Evolutionary conservation across 768 basidiomycete genomes (phyloP), one percentile per base, ranked within the genome.

Genomic region (Mycena metata): DNA sequence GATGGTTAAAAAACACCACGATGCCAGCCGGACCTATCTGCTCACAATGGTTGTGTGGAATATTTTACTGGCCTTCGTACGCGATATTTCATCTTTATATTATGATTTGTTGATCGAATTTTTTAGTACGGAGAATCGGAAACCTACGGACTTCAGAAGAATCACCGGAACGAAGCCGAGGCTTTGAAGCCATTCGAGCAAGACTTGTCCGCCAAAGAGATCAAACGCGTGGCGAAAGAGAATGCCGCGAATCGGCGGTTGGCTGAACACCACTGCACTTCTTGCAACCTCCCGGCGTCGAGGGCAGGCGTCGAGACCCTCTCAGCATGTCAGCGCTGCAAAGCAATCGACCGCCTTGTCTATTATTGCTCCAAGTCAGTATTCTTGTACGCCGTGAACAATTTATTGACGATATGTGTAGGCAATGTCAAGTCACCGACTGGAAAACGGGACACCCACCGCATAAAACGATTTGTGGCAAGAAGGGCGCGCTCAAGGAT

Each of bases 391-490:
- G 30, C 30, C 3, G 30, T 30, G 6, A 30, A 30, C 11, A 39
- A 39, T 39, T 39, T 39, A 39, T 15, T 39, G 39, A 39, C 39
- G 39, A 2, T 16, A 47, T 30, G n/a, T 9, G 21, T 42, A 73
- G 69, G 33, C 39, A 64, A 43, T 73, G 72, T 47, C 70, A 73
- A 50, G 35, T 46, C 1, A 15, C 60, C 2, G 72, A 73, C 42
- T 73, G 72, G 72, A 71, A 69, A 42, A 65, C 58, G 8, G 67
- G 70, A 1, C 24, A 36, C 3, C 72, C 67, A 3, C 70, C 72
- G 36, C 72, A 73, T 65, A 73, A 69, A 24, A 69, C 60, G 10
- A 69, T 69, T 41, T 73, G 72, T 46, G 70, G 72, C 9, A 71
- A 73, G 47, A 50, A 51, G 12, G 59, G 49, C 43, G 70, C 72